A percentile compares a stretch with the other conserved stretches of the same genome.
Evolutionary conservation across 2,329 filamentous ascomycete species (phyloP).

Genomic region (Bimuria novae-zelandiae): DNA sequence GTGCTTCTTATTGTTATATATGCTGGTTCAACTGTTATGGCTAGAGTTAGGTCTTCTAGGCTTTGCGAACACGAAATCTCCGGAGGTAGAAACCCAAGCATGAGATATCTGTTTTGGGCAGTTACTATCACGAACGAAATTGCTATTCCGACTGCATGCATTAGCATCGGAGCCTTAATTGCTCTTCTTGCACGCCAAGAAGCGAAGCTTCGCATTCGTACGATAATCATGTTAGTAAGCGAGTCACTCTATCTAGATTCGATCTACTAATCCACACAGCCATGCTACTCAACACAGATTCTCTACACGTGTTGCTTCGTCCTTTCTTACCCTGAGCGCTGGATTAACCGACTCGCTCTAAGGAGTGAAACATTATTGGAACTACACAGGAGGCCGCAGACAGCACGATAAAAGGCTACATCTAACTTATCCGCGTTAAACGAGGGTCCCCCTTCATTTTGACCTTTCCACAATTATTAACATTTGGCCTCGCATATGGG

Average conservation of each 20-base stretch:
- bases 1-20: too few species aligned
- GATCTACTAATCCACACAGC: neutral
- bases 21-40: too few species aligned
- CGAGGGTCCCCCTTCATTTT: neutral
- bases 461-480: neutral
- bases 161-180: too few species aligned
- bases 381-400: neutral
- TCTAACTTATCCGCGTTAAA: neutral
- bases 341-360: neutral
- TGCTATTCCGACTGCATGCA: too few species aligned
- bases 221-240: too few species aligned
- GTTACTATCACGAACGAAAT: too few species aligned
- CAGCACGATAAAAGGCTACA: neutral
- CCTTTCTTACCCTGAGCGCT: neutral
- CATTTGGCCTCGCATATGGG: neutral
- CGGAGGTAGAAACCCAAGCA: too few species aligned
- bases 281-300: neutral
- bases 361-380: neutral
- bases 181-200: too few species aligned
- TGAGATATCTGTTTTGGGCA: too few species aligned
- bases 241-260: neutral
- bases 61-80: too few species aligned
- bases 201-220: too few species aligned
- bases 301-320: neutral
- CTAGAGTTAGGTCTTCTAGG: too few species aligned